A percentile compares a stretch with the other conserved stretches of the same genome.
Conservation (phyloP, 176 grass and related monocot genomes). For the Typha latifolia region DNA sequence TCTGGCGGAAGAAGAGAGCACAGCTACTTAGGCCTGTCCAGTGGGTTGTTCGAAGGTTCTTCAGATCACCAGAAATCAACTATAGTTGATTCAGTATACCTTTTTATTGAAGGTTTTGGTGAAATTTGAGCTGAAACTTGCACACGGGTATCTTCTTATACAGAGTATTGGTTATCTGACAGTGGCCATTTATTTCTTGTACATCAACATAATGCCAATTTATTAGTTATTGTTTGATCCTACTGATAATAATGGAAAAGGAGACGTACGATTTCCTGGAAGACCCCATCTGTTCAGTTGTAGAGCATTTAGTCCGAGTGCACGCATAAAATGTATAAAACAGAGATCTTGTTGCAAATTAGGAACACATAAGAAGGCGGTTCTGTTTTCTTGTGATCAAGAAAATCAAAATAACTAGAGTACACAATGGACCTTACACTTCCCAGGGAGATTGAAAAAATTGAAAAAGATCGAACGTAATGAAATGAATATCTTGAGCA, state of each 20-base stretch:
- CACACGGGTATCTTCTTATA: neutral
- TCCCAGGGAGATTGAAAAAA: no score
- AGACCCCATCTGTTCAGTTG: no score
- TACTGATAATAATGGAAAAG: neutral
- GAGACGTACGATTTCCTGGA: neutral
- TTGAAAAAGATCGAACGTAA: no score
- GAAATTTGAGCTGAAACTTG: neutral
- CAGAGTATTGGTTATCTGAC: neutral
- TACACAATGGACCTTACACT: no score
- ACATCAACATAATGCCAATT: neutral
- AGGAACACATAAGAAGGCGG: neutral
- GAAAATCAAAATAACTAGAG: no score
- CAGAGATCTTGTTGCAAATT: neutral
- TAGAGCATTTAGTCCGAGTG: no score
- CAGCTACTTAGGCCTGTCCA: constrained; percentile 39
- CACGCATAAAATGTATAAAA: neutral
- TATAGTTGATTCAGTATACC: neutral
- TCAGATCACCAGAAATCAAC: neutral
- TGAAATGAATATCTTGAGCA: no score
- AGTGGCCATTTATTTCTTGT: neutral
- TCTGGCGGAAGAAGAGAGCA: constrained; percentile 52
- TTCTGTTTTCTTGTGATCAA: no score
- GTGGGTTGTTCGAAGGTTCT: constrained; percentile 29
- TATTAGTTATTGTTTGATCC: neutral
- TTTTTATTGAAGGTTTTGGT: neutral